Base-by-base conservation (phyloP, 176 grass and related monocot genomes). In the Paspalum vaginatum region DNA sequence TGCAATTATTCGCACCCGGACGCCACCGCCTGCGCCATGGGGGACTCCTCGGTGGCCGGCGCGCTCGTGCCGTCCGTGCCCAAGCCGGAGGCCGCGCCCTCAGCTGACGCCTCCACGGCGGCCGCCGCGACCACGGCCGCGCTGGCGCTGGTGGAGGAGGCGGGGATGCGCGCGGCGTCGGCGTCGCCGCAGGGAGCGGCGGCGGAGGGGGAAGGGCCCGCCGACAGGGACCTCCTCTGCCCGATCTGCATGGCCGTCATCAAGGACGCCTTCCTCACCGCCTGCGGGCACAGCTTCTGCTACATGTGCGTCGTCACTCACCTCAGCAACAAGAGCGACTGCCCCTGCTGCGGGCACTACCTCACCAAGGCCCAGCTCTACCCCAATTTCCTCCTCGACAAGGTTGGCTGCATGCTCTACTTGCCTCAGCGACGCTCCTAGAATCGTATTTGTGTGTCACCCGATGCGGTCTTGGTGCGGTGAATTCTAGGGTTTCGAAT, bases 271-370 rank as follows among this genome's bases (percentile, higher is more conserved):
- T 98, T 98, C 82, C 83, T 98, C 77, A 98, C 95, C 63, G 70
- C 90, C 46, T 98, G 95, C 65, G 92, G 95, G 4, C 95, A 98
- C 85, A 95, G 88, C 83, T 98, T 98, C 88, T 98, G 95, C 85
- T 98, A 98, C 88, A 93, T 95, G 90, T 98, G 95, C 87, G 93
- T 98, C 81, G 92, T 98, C 50, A 98, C 95, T 72, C 95, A 98
- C 80, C 89, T 98, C 78, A 93, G 77, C 26, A 76, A 93, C 63
- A 98, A 95, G 86, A 98, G 70, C 70, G 90, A 98, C 81, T 98
- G 95, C 83, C 95, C 95, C 63, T 98, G 95, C 77, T 98, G 92
- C 74, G 85, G 73, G 2, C 85, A 89, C 79, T 95, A 93, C 77
- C 87, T 98, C 66, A 98, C 95, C 77, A 98, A 95, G 95, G 93